Percentiles rank a stretch among this genome's conserved stretches.
These are phyloP conservation scores for Leccinum broughii DNA, from an alignment of 768 basidiomycete species.

Conservation along the genomic window DNA sequence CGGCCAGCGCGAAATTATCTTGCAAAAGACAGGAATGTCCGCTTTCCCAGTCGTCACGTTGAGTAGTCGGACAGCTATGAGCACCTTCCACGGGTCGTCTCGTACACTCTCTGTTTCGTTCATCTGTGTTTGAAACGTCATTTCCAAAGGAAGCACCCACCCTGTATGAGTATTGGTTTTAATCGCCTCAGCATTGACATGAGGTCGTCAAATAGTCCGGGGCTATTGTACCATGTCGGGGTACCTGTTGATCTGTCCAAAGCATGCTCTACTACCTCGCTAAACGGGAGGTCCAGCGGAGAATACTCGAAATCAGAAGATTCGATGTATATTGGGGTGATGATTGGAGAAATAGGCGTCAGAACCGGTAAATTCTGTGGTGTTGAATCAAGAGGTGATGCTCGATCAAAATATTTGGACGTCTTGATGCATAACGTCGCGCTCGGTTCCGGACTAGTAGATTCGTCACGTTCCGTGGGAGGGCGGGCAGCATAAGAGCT, in stretches of 20 bases:
- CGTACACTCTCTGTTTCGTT: conserved; percentile 45
- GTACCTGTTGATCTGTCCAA: not conserved
- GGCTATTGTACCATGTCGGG: conserved; percentile 1
- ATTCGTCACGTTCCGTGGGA: not conserved
- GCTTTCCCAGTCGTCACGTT: conserved; percentile 68
- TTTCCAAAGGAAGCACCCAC: conserved; percentile 12
- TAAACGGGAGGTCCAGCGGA: not conserved
- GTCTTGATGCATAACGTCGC: not conserved
- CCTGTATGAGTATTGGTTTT: conserved; percentile 34
- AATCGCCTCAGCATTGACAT: conserved; percentile 29
- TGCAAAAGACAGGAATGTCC: conserved; percentile 67
- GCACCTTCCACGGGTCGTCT: conserved; percentile 65
- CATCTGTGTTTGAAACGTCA: not conserved
- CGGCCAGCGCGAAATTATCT: conserved; percentile 56
- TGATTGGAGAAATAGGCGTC: conserved; percentile 3
- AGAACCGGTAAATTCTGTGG: not conserved
- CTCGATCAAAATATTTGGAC: conserved; percentile 24
- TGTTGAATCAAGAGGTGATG: not conserved
- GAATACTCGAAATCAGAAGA: conserved; percentile 9
- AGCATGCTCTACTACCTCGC: not conserved
- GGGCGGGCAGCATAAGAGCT: not conserved
- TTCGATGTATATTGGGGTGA: conserved; percentile 7
- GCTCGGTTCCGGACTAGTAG: not conserved
- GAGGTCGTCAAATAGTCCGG: conserved; percentile 22
- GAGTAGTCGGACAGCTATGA: conserved; percentile 65